Evolutionary conservation across 768 basidiomycete genomes (phyloP).

Genomic region (Scleroderma citrinum): DNA sequence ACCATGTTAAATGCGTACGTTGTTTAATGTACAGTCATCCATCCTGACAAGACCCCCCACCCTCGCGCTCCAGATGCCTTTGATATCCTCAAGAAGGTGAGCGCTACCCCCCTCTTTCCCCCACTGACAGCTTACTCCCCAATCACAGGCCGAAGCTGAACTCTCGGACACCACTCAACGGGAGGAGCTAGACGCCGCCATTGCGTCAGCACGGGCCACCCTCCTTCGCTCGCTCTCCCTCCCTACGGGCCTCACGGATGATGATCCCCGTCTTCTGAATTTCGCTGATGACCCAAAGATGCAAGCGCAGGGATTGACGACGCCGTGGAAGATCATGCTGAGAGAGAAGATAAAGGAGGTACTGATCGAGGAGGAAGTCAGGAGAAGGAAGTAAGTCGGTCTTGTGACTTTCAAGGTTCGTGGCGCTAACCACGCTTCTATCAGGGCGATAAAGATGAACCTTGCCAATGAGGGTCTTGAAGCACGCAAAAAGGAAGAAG

Average conservation of each 20-base stretch:
- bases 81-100: constrained; percentile 87
- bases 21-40: constrained; percentile 67
- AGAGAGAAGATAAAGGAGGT: constrained; percentile 74
- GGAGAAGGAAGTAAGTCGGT: constrained; percentile 66
- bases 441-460: constrained; percentile 83
- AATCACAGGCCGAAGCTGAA: constrained; percentile 74
- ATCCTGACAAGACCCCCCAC: constrained; percentile 96
- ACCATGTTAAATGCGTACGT: constrained; percentile 32
- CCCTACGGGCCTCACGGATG: constrained; percentile 51
- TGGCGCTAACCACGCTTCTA: constrained; percentile 1
- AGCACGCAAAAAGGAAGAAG: constrained; percentile 90
- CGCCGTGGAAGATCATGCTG: constrained; percentile 63
- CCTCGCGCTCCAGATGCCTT: constrained; percentile 87
- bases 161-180: constrained; percentile 74
- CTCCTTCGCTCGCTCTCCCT: constrained; percentile 61
- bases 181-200: constrained; percentile 74
- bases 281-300: constrained; percentile 35
- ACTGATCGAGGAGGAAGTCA: constrained; percentile 84
- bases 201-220: constrained; percentile 64
- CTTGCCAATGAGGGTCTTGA: constrained; percentile 88
- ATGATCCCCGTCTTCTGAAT: constrained; percentile 49
- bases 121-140: background rate
- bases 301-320: constrained; percentile 30
- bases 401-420: no score
- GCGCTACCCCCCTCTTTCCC: constrained; percentile 3